A percentile compares a stretch with the other conserved stretches of the same genome.
These are phyloP conservation scores for Blastobotrys americana DNA, from an alignment of 805 yeast species.

Conservation along the genomic window DNA sequence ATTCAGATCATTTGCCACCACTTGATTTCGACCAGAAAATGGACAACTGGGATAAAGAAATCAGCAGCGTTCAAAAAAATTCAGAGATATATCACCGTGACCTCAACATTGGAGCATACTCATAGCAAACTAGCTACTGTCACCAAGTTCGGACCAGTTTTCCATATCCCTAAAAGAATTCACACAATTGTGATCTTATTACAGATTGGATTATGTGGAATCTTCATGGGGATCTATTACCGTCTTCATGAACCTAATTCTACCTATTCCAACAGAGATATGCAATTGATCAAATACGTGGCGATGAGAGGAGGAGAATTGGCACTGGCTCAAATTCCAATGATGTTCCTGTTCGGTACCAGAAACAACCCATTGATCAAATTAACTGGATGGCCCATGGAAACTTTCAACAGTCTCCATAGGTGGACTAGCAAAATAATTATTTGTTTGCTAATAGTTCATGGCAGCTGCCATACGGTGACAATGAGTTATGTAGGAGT, in stretches of 20 bases:
- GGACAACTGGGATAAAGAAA: too few relatives aligned
- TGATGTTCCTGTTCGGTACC: conserved; percentile 43
- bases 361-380: conserved; percentile 61
- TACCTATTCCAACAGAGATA: not conserved
- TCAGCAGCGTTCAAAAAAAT: not conserved
- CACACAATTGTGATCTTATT: not conserved
- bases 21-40: too few relatives aligned
- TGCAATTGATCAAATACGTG: not conserved
- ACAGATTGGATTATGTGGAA: not conserved
- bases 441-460: conserved; percentile 22
- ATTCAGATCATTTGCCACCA: not conserved
- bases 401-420: conserved; percentile 58
- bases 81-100: not conserved
- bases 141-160: not conserved
- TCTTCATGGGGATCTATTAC: not conserved
- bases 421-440: conserved; percentile 27
- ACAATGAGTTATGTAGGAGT: conserved; percentile 26
- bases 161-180: not conserved
- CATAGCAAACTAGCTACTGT: not conserved
- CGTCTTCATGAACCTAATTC: not conserved
- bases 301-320: not conserved
- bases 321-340: conserved; percentile 14
- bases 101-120: not conserved
- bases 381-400: conserved; percentile 55
- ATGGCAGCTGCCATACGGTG: conserved; percentile 14